These are phyloP conservation scores for Plasmodium ovale DNA, from an alignment of 169 alveolate species.

Conservation along the genomic window DNA sequence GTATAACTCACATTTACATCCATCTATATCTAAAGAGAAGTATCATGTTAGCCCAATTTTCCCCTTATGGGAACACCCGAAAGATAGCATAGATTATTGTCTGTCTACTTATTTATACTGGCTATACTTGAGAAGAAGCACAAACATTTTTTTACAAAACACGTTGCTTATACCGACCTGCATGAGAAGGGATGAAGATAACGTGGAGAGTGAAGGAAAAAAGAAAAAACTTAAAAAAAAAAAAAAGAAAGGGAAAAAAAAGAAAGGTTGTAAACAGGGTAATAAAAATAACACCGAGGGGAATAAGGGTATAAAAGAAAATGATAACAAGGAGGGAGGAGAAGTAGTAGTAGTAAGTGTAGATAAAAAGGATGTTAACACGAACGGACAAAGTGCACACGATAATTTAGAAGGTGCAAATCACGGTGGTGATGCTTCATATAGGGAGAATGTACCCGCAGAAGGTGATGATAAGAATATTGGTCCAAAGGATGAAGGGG, in stretches of 20 bases:
- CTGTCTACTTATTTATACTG: conserved; percentile 91
- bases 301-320: neutral
- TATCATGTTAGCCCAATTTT: conserved; percentile 76
- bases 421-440: neutral
- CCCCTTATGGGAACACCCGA: conserved; percentile 90
- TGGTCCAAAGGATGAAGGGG: neutral
- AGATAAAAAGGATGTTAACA: neutral
- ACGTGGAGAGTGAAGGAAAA: conserved; percentile 13
- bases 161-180: conserved; percentile 85
- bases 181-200: conserved; percentile 52
- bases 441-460: neutral
- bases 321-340: neutral
- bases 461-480: neutral
- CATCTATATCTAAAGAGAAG: conserved; percentile 72
- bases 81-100: conserved; percentile 90
- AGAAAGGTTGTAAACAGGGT: neutral
- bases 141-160: conserved; percentile 89
- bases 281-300: neutral
- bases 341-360: no score
- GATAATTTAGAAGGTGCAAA: neutral
- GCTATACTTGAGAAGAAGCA: conserved; percentile 89
- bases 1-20: conserved; percentile 46
- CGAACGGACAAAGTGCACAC: neutral
- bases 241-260: conserved; percentile 8
- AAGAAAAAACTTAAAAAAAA: neutral